A percentile compares a stretch with the other conserved stretches of the same genome.
phyloP scores from a whole-genome alignment of 2,329 filamentous ascomycete species.

The Cytospora paraplurivora region DNA sequence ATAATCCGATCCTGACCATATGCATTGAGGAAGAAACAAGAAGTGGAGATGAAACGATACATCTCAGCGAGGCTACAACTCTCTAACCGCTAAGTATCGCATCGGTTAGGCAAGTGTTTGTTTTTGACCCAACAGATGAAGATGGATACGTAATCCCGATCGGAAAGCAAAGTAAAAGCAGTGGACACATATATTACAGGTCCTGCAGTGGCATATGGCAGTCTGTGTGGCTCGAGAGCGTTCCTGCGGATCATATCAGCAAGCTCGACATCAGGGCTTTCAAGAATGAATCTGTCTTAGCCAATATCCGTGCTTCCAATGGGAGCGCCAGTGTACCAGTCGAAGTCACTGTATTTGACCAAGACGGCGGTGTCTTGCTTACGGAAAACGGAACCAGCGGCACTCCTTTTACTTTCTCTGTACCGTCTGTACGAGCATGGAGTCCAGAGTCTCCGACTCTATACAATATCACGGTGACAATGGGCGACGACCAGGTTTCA shows the following conservation, averaged over 20 bases:
- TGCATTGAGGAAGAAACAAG: not conserved
- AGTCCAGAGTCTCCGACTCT: conserved; percentile 63
- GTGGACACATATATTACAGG: conserved; percentile 69
- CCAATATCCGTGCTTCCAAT: conserved; percentile 55
- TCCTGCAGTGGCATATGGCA: conserved; percentile 77
- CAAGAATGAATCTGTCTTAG: conserved; percentile 58
- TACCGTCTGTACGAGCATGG: conserved; percentile 62
- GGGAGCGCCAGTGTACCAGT: conserved; percentile 35
- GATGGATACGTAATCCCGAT: conserved; percentile 60
- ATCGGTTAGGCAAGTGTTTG: conserved; percentile 55
- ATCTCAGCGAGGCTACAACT: no score
- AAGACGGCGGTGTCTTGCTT: conserved; percentile 45
- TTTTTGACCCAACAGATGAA: conserved; percentile 67
- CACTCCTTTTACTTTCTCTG: conserved; percentile 54
- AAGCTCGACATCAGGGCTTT: conserved; percentile 61
- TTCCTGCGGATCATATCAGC: conserved; percentile 57
- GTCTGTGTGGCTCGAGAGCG: conserved; percentile 70
- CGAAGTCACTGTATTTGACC: conserved; percentile 41
- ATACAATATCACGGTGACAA: conserved; percentile 63
- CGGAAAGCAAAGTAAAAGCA: conserved; percentile 63
- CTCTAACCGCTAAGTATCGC: not conserved
- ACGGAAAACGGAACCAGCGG: conserved; percentile 50
- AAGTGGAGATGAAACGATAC: no score
- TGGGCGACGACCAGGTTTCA: conserved; percentile 53
- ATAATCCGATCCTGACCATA: not conserved